Base-by-base conservation (phyloP, 805 yeast genomes). In the Wickerhamiella sergipiensis region DNA sequence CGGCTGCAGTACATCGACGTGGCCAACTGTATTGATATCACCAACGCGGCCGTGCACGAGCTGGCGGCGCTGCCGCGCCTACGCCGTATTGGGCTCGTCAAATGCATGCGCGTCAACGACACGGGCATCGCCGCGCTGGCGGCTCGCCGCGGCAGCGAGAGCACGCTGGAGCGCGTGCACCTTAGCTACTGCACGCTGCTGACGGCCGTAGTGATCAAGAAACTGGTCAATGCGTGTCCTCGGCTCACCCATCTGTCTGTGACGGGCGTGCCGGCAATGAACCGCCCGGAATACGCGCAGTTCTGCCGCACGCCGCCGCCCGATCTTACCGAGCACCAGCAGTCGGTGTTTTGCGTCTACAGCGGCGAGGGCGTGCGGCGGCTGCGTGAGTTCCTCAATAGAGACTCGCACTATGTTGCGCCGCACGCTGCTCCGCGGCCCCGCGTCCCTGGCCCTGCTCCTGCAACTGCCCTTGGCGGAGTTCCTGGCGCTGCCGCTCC, bases 231-330 rank as follows among this genome's bases (percentile, higher is more conserved):
- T 65, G 77, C 81, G 46, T 90, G 97, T 61, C 95, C 94, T 3
- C 78, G 81, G 56, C 71, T 90, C 51, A 88, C 96, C 1, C 98
- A 90, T 66, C 73, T 90, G 53, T 85, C 95, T 10, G 73, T 90
- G 53, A 92, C 97, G 0, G 98, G 97, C 0, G 88, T 90, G 23
- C 73, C 82, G 1, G 84, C 95, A n/a, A 90, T 92, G 68, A 73
- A 90, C 63, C 75, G 95, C 53, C 75, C 82, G 9, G 97, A 90
- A 61, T 79, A 90, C 47, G 83, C 90, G 0, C 80, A 78, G 56
- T 89, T 79, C 66, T 89, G 97, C 65, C 81, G 97, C 26, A 85
- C 82, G 8, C 92, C 97, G 1, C 97, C 98, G 3, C 79, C 84
- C 12, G 97, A 88, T 59, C 89, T 92, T 64, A 88, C 82, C 49